phyloP scores from a whole-genome alignment of 2,329 filamentous ascomycete genomes.

The Stagonosporopsis cucurbitacearum region DNA sequence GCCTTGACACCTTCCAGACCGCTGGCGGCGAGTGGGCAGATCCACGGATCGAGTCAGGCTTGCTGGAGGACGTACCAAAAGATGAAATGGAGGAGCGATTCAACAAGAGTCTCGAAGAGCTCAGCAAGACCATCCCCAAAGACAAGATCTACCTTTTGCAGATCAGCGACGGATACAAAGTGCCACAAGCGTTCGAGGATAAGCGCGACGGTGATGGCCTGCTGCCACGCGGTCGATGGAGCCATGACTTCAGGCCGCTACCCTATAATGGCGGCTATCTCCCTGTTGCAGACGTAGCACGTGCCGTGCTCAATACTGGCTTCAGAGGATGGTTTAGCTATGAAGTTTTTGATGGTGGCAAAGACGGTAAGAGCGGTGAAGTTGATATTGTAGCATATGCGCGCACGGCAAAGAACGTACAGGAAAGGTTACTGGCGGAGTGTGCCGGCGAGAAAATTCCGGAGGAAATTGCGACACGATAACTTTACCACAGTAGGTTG shows the following conservation, averaged over 20 bases:
- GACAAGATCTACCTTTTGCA: conserved; percentile 79
- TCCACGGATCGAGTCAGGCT: conserved; percentile 68
- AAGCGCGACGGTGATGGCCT: conserved; percentile 60
- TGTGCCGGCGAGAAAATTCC: conserved; percentile 34
- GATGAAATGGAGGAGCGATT: conserved; percentile 61
- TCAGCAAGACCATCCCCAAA: conserved; percentile 64
- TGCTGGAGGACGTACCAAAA: conserved; percentile 57
- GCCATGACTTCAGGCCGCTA: conserved; percentile 71
- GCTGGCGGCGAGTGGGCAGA: conserved; percentile 76
- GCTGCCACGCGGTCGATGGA: conserved; percentile 71
- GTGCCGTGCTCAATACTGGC: conserved; percentile 71
- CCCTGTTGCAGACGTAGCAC: conserved; percentile 68
- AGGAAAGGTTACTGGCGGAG: conserved; percentile 49
- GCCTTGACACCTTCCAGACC: conserved; percentile 79
- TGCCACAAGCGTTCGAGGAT: conserved; percentile 61
- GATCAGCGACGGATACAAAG: conserved; percentile 75
- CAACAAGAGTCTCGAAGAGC: conserved; percentile 60
- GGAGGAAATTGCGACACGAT: conserved; percentile 23
- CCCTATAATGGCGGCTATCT: conserved; percentile 75
- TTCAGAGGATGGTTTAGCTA: conserved; percentile 72
- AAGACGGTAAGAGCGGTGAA: conserved; percentile 60
- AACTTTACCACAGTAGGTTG: not conserved
- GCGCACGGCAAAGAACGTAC: conserved; percentile 58
- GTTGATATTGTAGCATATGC: conserved; percentile 60
- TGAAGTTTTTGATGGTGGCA: conserved; percentile 71